Conservation (phyloP, 169 alveolate genomes). For the Plasmodium yoelii region DNA sequence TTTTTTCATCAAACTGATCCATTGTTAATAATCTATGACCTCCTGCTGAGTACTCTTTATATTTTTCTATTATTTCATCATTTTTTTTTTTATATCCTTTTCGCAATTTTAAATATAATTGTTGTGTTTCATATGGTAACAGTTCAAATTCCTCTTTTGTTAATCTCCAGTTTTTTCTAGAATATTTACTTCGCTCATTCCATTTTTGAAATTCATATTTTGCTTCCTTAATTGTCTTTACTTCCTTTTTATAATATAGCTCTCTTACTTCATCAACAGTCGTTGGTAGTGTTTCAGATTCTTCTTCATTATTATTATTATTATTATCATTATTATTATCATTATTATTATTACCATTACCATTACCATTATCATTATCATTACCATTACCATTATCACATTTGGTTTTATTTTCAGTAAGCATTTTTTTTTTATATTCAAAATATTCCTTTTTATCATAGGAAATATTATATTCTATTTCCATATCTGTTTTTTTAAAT, state of each 20-base stretch:
- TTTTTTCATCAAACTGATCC: neutral
- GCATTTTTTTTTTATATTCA: conserved; percentile 10
- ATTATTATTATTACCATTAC: too few relatives aligned
- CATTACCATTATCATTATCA: too few relatives aligned
- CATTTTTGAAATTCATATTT: conserved; percentile 81
- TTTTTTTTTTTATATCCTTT: conserved; percentile 4
- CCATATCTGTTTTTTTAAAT: conserved; percentile 70
- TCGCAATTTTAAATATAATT: conserved; percentile 76
- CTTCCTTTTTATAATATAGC: conserved; percentile 68
- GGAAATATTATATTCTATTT: conserved; percentile 62
- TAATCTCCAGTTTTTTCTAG: conserved; percentile 81
- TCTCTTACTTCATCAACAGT: conserved; percentile 23
- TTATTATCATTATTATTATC: too few relatives aligned
- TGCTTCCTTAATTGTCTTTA: conserved; percentile 82
- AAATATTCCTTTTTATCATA: conserved; percentile 30
- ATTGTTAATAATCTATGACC: neutral
- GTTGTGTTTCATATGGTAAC: conserved; percentile 78
- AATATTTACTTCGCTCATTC: conserved; percentile 75
- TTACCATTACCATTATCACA: too few relatives aligned
- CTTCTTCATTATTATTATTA: too few relatives aligned
- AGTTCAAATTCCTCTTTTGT: conserved; percentile 80
- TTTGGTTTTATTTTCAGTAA: conserved; percentile 1
- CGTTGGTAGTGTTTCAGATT: neutral
- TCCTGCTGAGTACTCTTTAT: neutral
- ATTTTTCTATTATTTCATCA: neutral